Base-by-base conservation (phyloP, 225 moss, liverwort and hornwort species). In the Sphagnum contortum region DNA sequence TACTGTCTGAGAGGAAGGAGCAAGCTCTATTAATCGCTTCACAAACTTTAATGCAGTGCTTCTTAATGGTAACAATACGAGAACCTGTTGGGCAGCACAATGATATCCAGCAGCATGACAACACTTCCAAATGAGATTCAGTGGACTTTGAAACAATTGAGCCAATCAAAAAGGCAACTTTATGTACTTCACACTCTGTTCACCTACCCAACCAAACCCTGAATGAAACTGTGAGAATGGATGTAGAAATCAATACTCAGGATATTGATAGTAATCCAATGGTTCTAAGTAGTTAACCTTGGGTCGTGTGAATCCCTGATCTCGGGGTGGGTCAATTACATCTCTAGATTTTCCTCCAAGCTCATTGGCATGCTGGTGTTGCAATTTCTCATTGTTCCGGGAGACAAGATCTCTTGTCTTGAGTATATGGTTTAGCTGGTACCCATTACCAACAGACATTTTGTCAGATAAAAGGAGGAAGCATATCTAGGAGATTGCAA, bases 241-340 rank as follows among this genome's bases (percentile, higher is more conserved):
- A 5, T 8, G 47, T 5, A 45, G 48, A 48, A 56, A 45, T 9
- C 52, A 29, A 29, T 29, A 29, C 29, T 29, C 29, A 29, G 29
- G 29, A 29, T 29, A 29, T 29, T 29, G 29, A 29, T 29, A 29
- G 29, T 29, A 29, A 29, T 29, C 29, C 29, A 29, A 29, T 1
- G 29, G 29, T 29, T 29, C 29, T 29, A 29, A 29, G 29, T 29
- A 29, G 29, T 29, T 8, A 57, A 92, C 92, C 93, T 89, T 98
- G 47, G 98, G 91, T 70, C 98, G 93, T 61, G 98, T 98, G 73
- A 90, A 98, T 12, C 98, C 93, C 65, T 93, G 98, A 74, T 98
- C 98, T 64, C 93, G 81, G 72, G 98, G 98, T 66, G 81, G 80
- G 62, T 98, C 93, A 9, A 85, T 62, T 55, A 72, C 75, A 62